Base-by-base conservation (phyloP, 75 land plant genomes). In the Sequoia sempervirens region DNA sequence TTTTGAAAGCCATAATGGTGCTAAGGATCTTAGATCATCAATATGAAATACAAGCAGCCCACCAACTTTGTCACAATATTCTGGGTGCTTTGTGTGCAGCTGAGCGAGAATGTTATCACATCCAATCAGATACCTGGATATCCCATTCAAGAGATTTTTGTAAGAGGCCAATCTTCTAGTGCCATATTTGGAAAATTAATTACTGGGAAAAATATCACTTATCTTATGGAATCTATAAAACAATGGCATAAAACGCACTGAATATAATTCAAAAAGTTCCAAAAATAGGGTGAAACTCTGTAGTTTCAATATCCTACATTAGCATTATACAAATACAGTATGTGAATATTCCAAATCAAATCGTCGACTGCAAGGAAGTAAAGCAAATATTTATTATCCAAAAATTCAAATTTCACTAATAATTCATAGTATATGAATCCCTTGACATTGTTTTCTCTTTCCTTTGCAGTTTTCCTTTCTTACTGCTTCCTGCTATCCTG, bases 1-100 rank as follows among this genome's bases (percentile, higher is more conserved):
- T 82, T 97, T 97, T 52, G 96, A 94, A 69, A 97, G 98, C 99
- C 99, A 97, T 85, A 96, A 66, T 2, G 99, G 99, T 66, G 99
- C 99, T 80, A 97, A 81, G 26, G 85, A 91, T 80, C 96, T 90
- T 84, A 97, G 90, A 84, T 97, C 99, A 82, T 97, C 99, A 47
- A 97, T 95, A 82, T 97, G 99, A 96, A 97, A 94, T 73, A 89
- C 91, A 13, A 97, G 83, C 52, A 97, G 90, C 34, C 99, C 99
- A 72, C 99, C 99, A 68, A 97, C 99, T 84, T 97, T 97, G 88
- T 97, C 98, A 92, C 99, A 97, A 28, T 90, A 85, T 75, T 96
- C 98, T 74, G 99, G 99, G 78, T 95, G 98, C 82, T 85, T 89
- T 72, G 99, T 95, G 88, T 97, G 99, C 85, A 97, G 81, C 46